These are phyloP conservation scores for Nicotiana knightiana DNA, from an alignment of 257 asterid genomes.

Conservation along the genomic window DNA sequence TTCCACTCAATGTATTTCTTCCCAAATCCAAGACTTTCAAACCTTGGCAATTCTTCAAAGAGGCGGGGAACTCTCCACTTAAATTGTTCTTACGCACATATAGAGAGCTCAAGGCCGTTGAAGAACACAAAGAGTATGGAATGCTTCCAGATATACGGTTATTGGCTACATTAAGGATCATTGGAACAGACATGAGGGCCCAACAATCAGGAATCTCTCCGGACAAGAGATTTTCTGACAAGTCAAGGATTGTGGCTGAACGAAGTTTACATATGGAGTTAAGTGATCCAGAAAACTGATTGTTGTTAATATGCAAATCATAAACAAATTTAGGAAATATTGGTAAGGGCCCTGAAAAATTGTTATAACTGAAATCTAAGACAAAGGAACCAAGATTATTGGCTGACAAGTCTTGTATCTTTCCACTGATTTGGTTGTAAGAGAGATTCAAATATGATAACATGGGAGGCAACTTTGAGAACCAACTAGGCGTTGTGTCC, in stretches of 20 bases:
- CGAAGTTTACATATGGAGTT: constrained; percentile 16
- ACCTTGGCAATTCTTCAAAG: constrained; percentile 16
- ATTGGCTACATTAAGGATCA: constrained; percentile 4
- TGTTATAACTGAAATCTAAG: constrained; percentile 23
- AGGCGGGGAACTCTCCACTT: constrained; percentile 22
- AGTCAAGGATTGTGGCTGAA: background rate
- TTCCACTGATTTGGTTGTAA: constrained; percentile 26
- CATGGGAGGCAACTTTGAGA: constrained; percentile 24
- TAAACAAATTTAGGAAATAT: background rate
- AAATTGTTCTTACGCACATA: constrained; percentile 26
- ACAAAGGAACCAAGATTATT: background rate
- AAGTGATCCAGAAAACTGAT: constrained; percentile 26
- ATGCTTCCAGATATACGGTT: constrained; percentile 2
- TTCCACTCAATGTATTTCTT: constrained; percentile 24
- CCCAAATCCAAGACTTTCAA: constrained; percentile 29
- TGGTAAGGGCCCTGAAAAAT: constrained; percentile 29
- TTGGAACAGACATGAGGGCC: background rate
- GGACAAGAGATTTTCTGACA: constrained; percentile 5
- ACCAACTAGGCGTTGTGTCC: constrained; percentile 28
- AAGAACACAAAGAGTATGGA: background rate
- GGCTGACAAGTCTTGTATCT: constrained; percentile 17
- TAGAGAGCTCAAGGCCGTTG: background rate
- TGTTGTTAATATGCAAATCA: constrained; percentile 18
- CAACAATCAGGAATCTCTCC: constrained; percentile 18
- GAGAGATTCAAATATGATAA: constrained; percentile 24